A percentile compares a stretch with the other conserved stretches of the same genome.
Evolutionary conservation across 306 rosid genomes (phyloP).

Genomic region (Sechiopsis laciniata): DNA sequence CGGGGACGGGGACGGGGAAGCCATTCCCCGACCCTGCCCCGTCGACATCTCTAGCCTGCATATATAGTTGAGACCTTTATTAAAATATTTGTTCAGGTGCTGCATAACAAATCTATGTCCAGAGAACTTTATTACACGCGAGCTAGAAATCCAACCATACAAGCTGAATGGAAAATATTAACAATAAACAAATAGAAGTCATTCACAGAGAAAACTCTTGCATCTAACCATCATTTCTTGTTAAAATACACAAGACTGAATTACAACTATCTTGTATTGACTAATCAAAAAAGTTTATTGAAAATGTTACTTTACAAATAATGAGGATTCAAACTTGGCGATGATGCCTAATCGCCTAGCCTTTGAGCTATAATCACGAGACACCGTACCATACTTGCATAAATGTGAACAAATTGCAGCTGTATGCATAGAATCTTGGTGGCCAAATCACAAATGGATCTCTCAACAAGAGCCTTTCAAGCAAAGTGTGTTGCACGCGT

Average conservation of each 20-base stretch:
- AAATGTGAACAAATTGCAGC: neutral
- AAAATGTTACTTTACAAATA: neutral
- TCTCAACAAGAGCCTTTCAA: neutral
- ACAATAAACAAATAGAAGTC: too few relatives aligned
- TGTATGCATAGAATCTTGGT: neutral
- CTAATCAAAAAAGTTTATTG: neutral
- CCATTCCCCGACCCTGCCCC: too few relatives aligned
- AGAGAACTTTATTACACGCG: too few relatives aligned
- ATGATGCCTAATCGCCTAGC: too few relatives aligned
- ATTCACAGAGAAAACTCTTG: neutral
- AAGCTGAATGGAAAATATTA: neutral
- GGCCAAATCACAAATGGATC: neutral
- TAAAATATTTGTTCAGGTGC: too few relatives aligned
- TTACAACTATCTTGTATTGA: neutral
- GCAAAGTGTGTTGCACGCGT: neutral
- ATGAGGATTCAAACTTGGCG: neutral
- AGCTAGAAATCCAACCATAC: neutral
- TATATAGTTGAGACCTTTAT: too few relatives aligned
- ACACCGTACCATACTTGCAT: neutral
- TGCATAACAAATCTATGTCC: too few relatives aligned
- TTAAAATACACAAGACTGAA: neutral
- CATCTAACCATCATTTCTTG: neutral
- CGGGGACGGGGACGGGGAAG: too few relatives aligned
- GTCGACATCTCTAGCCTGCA: too few relatives aligned
- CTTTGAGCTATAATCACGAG: neutral